Percentiles rank a stretch among this genome's conserved stretches.
These are phyloP conservation scores for Astrephomene gubernaculifera DNA, from an alignment of 139 green algal genomes.

Conservation along the genomic window DNA sequence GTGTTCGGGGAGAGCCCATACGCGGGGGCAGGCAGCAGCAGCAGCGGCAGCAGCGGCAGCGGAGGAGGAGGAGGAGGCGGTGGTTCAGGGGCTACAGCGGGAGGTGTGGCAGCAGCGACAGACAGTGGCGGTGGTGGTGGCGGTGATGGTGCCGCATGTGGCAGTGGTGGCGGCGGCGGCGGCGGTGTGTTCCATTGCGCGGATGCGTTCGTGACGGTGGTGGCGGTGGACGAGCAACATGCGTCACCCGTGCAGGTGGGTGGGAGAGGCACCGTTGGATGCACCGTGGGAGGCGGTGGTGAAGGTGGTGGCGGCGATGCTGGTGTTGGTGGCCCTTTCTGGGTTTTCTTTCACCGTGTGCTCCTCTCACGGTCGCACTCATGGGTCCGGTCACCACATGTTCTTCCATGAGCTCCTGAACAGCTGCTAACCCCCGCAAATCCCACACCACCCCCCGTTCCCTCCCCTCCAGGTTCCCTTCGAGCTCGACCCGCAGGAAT, in stretches of 20 bases:
- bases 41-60: neutral
- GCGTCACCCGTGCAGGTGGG: slow-evolving; percentile 13
- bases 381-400: no score
- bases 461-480: slow-evolving; percentile 52
- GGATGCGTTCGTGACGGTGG: slow-evolving; percentile 78
- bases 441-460: neutral
- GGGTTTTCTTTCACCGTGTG: no score
- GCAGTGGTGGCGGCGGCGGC: neutral
- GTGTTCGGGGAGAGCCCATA: slow-evolving; percentile 81
- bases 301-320: no score
- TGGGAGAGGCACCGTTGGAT: no score
- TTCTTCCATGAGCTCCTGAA: no score
- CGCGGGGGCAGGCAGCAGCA: slow-evolving; percentile 24
- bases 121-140: neutral
- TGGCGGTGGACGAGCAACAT: slow-evolving; percentile 64
- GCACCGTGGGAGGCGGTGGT: no score
- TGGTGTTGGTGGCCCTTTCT: no score
- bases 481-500: slow-evolving; percentile 51
- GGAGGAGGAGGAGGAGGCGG: neutral
- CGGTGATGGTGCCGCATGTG: neutral
- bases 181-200: slow-evolving; percentile 76
- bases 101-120: neutral
- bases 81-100: neutral
- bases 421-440: no score
- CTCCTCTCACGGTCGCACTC: no score